Evolutionary conservation across 108 stramenopile genomes (phyloP).

Genomic region (Skeletonema tropicum): DNA sequence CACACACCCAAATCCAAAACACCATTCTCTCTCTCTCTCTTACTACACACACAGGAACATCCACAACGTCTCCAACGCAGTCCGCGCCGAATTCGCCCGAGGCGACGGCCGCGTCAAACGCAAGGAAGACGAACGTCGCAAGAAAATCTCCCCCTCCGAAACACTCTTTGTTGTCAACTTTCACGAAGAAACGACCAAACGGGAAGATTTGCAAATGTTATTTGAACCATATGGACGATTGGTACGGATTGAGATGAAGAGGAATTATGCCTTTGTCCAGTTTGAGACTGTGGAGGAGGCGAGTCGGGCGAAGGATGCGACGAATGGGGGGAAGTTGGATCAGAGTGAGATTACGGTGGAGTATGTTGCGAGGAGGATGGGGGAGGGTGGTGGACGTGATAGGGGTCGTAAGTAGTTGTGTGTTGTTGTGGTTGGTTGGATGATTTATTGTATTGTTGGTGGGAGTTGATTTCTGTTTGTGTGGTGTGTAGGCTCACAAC

Average conservation of each 20-base stretch:
- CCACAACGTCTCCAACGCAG: conserved; percentile 65
- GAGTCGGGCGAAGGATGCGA: conserved; percentile 73
- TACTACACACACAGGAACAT: conserved; percentile 61
- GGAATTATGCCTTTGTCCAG: conserved; percentile 93
- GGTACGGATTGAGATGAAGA: conserved; percentile 88
- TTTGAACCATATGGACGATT: conserved; percentile 71
- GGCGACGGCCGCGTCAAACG: conserved; percentile 90
- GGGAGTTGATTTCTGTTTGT: background rate
- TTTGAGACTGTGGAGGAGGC: conserved; percentile 82
- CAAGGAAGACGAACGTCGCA: conserved; percentile 91
- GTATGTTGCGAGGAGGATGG: conserved; percentile 76
- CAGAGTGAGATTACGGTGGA: conserved; percentile 86
- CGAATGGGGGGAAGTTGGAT: conserved; percentile 88
- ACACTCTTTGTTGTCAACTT: conserved; percentile 90
- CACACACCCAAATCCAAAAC: background rate
- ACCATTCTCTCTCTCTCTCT: conserved; percentile 7
- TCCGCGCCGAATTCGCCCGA: conserved; percentile 87
- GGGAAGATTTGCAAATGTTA: conserved; percentile 85
- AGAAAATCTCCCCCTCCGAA: conserved; percentile 79
- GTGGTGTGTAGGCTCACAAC: background rate
- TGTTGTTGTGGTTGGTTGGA: background rate
- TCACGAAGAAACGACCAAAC: conserved; percentile 84
- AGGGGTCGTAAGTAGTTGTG: conserved; percentile 15
- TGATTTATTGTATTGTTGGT: background rate
- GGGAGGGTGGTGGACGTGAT: conserved; percentile 22